Conservation (phyloP, 805 yeast species). For the Wickerhamomyces strasburgensis region DNA sequence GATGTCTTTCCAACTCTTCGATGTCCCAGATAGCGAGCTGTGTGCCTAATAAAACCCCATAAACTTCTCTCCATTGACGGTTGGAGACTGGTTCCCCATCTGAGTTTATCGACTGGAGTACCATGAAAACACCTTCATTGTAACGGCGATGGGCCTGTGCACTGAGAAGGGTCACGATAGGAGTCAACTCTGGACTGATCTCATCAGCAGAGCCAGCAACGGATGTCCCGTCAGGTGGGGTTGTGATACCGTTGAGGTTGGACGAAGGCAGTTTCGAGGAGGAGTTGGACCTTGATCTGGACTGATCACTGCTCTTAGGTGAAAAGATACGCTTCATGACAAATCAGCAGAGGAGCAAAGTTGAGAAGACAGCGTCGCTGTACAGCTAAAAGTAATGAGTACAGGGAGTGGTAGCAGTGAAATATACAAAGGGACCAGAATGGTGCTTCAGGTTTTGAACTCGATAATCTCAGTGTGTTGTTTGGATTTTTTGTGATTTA, state of each 20-base stretch:
- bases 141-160: constrained; percentile 75
- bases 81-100: constrained; percentile 81
- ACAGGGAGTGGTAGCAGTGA: too few relatives aligned
- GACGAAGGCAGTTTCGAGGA: constrained; percentile 3
- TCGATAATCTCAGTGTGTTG: too few relatives aligned
- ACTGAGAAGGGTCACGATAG: constrained; percentile 67
- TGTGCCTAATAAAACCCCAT: constrained; percentile 85
- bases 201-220: constrained; percentile 11
- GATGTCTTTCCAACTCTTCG: constrained; percentile 49
- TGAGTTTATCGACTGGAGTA: constrained; percentile 65
- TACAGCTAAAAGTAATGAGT: too few relatives aligned
- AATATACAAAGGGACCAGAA: too few relatives aligned
- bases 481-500: too few relatives aligned
- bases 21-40: constrained; percentile 94
- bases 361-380: too few relatives aligned
- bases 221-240: constrained; percentile 2
- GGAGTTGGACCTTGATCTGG: constrained; percentile 20
- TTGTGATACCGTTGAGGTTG: constrained; percentile 1
- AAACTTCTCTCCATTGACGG: constrained; percentile 87
- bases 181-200: constrained; percentile 40
- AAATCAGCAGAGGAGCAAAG: constrained; percentile 30
- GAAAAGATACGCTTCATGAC: constrained; percentile 23
- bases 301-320: constrained; percentile 17
- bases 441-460: too few relatives aligned
- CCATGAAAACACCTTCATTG: constrained; percentile 70